Percentiles rank a stretch among this genome's conserved stretches.
phyloP scores from a whole-genome alignment of 108 stramenopile genomes.

The Epithemia pelagica region DNA sequence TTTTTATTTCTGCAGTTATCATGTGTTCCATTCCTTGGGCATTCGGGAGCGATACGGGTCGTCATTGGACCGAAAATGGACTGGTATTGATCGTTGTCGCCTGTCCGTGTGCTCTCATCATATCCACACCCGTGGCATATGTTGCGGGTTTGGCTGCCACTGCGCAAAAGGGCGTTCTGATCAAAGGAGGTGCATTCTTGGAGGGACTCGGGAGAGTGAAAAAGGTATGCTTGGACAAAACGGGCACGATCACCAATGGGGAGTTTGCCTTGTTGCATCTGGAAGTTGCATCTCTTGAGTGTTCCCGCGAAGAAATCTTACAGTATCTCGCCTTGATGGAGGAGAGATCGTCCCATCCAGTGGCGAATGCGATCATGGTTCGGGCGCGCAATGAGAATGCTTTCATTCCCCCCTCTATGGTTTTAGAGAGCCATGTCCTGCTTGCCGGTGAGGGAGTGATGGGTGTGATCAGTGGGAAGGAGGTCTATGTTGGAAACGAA shows the following conservation, averaged over 20 bases:
- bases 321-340: slow-evolving; percentile 60
- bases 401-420: slow-evolving; percentile 23
- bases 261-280: slow-evolving; percentile 57
- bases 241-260: slow-evolving; percentile 74
- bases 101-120: slow-evolving; percentile 83
- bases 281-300: slow-evolving; percentile 13
- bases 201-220: slow-evolving; percentile 60
- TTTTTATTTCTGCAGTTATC: slow-evolving; percentile 41
- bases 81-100: slow-evolving; percentile 75
- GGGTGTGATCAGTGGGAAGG: slow-evolving; percentile 40
- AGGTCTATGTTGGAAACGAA: slow-evolving; percentile 64
- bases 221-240: slow-evolving; percentile 70
- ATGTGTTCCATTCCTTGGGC: slow-evolving; percentile 80
- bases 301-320: slow-evolving; percentile 35
- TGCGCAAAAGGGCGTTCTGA: slow-evolving; percentile 74
- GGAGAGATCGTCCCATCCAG: slow-evolving; percentile 60
- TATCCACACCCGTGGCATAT: slow-evolving; percentile 78
- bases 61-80: slow-evolving; percentile 51
- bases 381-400: slow-evolving; percentile 52
- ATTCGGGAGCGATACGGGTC: slow-evolving; percentile 47
- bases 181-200: slow-evolving; percentile 69
- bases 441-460: slow-evolving; percentile 64
- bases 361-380: slow-evolving; percentile 58
- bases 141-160: slow-evolving; percentile 78
- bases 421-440: slow-evolving; percentile 40